phyloP scores from a whole-genome alignment of 192 early-diverging fungal genomes.

The Backusella westeae region DNA sequence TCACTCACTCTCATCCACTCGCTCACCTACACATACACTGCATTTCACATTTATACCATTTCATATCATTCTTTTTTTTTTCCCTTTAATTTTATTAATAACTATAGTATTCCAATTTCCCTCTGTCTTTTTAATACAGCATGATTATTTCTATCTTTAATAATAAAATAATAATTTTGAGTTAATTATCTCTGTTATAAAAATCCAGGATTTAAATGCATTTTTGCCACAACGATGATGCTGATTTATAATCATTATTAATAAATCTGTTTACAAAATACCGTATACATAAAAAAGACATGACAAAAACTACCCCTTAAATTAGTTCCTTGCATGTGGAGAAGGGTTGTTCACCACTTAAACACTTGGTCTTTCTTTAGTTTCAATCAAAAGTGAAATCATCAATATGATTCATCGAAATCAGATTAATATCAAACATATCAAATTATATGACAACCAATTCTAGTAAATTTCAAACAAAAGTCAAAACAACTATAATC shows the following conservation, averaged over 20 bases:
- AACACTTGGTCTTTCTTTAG: background rate
- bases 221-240: background rate
- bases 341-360: background rate
- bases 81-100: background rate
- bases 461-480: background rate
- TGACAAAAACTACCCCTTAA: background rate
- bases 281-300: background rate
- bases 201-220: background rate
- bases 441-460: background rate
- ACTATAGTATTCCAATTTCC: background rate
- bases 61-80: background rate
- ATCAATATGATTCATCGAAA: background rate
- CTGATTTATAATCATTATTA: background rate
- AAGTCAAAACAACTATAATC: background rate
- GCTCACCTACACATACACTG: background rate
- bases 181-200: background rate
- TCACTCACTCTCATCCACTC: background rate
- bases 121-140: background rate
- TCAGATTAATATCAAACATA: background rate
- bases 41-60: background rate
- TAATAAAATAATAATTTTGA: background rate
- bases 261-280: background rate
- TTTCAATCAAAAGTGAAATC: background rate
- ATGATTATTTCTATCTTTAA: background rate
- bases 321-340: background rate